Base-by-base conservation (phyloP, 1,284 basidiomycete genomes). In the Trichosporon faecale region DNA sequence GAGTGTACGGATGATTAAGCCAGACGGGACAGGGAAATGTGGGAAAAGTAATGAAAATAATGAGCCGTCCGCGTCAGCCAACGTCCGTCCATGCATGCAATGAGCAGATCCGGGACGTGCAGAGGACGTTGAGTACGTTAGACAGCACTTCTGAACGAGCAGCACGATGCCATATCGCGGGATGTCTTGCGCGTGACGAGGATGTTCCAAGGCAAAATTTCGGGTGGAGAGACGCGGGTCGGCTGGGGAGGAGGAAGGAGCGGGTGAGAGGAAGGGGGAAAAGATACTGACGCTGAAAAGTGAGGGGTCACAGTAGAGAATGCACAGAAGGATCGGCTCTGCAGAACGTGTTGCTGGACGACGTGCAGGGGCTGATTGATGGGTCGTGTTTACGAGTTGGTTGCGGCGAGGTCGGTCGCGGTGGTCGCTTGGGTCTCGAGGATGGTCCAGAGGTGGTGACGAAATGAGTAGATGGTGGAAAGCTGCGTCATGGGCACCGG, bases 11-110 rank as follows among this genome's bases (percentile, higher is more conserved):
- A 61, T 61, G 57, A 61, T 61, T 61, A 31, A 61, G 57, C 35
- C 57, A 31, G 16, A 7, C 16, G 52, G 27, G 29, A 31, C 16
- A 31, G 14, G 27, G 57, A 61, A 61, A 61, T 61, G 57, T 61
- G 57, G 57, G 57, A 61, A 61, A 61, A 61, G 57, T 31, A 33
- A 61, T 61, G 57, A 33, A 61, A 61, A 31, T 61, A 33, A 29
- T 11, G 57, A 21, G 9, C 27, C 27, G 27, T 8, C 57, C n/a
- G 57, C 57, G 57, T 61, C 57, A 61, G 57, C 57, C 57, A 61
- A 31, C 27, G 11, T 33, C 23, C 57, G 3, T 21, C 29, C 16
- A 61, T 61, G 57, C 57, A 61, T 61, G 57, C 27, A 33, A 3
- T 9, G 7, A 3, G 57, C 1, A 5, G 27, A 61, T n/a, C 57